Evolutionary conservation across 257 asterid species (phyloP).

Genomic region (Echites panduratus): DNA sequence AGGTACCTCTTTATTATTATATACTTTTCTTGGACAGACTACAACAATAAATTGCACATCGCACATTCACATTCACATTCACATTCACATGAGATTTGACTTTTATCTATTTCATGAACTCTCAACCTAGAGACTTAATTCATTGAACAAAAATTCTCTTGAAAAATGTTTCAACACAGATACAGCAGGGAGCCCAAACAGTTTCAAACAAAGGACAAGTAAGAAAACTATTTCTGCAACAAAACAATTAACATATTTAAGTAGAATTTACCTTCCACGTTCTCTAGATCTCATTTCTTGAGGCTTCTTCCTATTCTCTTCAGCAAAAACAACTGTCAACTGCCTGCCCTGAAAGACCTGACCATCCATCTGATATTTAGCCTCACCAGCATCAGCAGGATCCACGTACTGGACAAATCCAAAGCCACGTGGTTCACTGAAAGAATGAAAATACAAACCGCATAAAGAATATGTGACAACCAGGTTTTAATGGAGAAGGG

Average conservation of each 20-base stretch:
- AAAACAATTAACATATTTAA: not conserved
- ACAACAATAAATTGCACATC: not conserved
- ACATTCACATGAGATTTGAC: no score
- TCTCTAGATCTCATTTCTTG: conserved; percentile 77
- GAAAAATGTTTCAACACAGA: not conserved
- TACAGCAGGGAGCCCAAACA: not conserved
- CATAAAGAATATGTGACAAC: not conserved
- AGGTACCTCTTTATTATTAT: no score
- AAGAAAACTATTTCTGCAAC: not conserved
- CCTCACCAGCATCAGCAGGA: conserved; percentile 89
- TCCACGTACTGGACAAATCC: conserved; percentile 93
- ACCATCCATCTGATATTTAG: conserved; percentile 94
- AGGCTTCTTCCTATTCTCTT: conserved; percentile 90
- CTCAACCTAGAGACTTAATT: not conserved
- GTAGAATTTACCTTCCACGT: conserved; percentile 43
- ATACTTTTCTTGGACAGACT: not conserved
- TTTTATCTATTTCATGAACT: not conserved
- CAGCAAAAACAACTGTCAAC: conserved; percentile 92
- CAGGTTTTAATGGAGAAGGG: not conserved
- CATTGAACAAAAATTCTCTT: no score
- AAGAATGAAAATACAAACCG: conserved; percentile 5
- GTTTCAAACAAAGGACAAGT: not conserved
- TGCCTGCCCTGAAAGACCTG: conserved; percentile 69
- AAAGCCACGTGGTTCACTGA: conserved; percentile 87
- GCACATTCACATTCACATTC: no score